Evolutionary conservation across 768 basidiomycete genomes (phyloP).

Genomic region (Psilocybe sp.): DNA sequence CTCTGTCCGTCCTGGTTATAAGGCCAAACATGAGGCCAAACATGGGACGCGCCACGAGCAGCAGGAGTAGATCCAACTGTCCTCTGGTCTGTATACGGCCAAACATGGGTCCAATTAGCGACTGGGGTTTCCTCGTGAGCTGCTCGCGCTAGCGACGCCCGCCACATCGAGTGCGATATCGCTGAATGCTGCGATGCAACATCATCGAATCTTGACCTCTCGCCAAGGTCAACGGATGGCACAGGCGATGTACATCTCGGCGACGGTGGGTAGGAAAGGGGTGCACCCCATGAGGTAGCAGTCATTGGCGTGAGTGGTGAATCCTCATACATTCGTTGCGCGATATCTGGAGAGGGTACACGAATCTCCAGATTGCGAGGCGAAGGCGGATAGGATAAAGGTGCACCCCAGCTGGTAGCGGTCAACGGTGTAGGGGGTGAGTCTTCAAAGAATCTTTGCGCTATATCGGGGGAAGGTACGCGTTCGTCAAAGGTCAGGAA

Average conservation of each 20-base stretch:
- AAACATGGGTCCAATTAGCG: constrained; percentile 26
- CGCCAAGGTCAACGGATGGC: constrained; percentile 19
- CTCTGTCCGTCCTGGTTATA: background rate
- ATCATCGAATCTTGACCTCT: constrained; percentile 11
- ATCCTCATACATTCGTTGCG: constrained; percentile 52
- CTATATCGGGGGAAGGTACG: constrained; percentile 59
- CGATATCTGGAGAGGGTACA: constrained; percentile 16
- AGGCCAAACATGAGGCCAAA: constrained; percentile 26
- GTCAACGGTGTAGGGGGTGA: constrained; percentile 49
- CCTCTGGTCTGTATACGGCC: constrained; percentile 24
- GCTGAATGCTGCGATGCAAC: background rate
- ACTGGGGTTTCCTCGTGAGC: background rate
- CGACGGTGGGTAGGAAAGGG: constrained; percentile 34
- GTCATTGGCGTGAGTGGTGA: constrained; percentile 49
- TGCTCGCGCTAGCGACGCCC: background rate
- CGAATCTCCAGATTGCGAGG: constrained; percentile 13
- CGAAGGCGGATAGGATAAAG: constrained; percentile 33
- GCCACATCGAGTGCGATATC: background rate
- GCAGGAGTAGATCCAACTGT: background rate
- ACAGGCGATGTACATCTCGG: constrained; percentile 16
- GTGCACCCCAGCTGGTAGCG: constrained; percentile 50
- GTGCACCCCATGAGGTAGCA: constrained; percentile 51
- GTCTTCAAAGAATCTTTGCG: constrained; percentile 52
- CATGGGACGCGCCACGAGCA: background rate
- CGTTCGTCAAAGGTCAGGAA: constrained; percentile 18